Conservation (phyloP, 108 stramenopile species). For the Nannochloropsis gaditana region DNA sequence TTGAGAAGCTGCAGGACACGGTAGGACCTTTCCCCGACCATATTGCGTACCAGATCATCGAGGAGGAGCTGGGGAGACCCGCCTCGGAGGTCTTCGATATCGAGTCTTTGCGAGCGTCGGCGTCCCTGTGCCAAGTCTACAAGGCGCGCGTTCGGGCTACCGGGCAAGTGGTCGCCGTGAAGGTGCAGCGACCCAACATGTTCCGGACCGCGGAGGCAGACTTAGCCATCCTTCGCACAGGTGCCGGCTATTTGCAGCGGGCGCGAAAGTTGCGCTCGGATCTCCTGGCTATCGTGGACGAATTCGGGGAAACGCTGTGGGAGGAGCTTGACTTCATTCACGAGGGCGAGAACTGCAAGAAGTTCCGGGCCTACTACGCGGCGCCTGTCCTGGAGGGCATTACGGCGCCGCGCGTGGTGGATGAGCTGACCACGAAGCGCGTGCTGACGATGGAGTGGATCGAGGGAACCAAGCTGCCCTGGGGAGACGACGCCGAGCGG, state of each 20-base stretch:
- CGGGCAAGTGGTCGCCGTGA: conserved; percentile 74
- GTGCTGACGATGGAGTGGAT: conserved; percentile 86
- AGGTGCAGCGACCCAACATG: conserved; percentile 79
- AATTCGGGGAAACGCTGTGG: conserved; percentile 81
- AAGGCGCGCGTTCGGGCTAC: conserved; percentile 77
- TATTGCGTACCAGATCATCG: conserved; percentile 67
- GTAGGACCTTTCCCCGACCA: conserved; percentile 72
- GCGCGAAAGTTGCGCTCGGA: conserved; percentile 62
- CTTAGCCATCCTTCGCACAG: conserved; percentile 63
- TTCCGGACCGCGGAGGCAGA: conserved; percentile 72
- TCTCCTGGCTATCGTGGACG: conserved; percentile 73
- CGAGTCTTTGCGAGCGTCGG: conserved; percentile 38
- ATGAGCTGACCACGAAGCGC: conserved; percentile 65
- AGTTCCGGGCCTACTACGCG: conserved; percentile 55
- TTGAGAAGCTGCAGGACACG: conserved; percentile 77
- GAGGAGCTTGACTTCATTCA: conserved; percentile 63
- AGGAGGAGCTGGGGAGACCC: conserved; percentile 71
- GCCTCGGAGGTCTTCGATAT: conserved; percentile 65
- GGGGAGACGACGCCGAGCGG: conserved; percentile 68
- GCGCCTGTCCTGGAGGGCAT: conserved; percentile 63
- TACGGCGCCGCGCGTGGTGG: conserved; percentile 66
- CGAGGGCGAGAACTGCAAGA: conserved; percentile 63
- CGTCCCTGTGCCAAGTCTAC: conserved; percentile 58
- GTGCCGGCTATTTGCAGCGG: conserved; percentile 46
- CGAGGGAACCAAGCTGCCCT: conserved; percentile 80